These are phyloP conservation scores for Mycena polygramma DNA, from an alignment of 768 basidiomycete species.

Conservation along the genomic window DNA sequence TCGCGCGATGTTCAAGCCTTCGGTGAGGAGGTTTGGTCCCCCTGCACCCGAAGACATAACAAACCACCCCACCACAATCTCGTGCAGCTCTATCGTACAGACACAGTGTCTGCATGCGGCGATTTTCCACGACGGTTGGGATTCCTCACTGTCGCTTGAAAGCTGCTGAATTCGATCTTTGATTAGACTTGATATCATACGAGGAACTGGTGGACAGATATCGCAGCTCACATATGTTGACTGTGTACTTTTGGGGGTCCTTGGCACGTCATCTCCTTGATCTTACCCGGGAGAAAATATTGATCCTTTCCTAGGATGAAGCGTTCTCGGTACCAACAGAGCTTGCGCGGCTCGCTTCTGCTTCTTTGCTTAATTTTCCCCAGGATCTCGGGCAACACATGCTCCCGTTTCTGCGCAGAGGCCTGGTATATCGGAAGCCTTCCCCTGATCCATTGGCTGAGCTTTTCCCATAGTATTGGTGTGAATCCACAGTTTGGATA, in stretches of 20 bases:
- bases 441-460: background rate
- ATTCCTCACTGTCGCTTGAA: no score
- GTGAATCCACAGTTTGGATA: background rate
- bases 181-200: background rate
- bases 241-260: background rate
- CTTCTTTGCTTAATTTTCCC: background rate
- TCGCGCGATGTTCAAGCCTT: background rate
- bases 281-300: no score
- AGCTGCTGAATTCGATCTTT: no score
- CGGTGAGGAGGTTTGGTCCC: background rate
- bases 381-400: slow-evolving; percentile 7
- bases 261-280: background rate
- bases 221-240: background rate
- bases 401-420: background rate
- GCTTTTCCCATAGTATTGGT: background rate
- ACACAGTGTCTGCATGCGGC: background rate
- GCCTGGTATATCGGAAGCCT: background rate
- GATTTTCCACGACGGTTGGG: slow-evolving; percentile 3
- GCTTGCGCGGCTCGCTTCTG: background rate
- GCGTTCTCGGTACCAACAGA: background rate
- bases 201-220: background rate
- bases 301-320: background rate
- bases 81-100: background rate
- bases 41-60: no score
- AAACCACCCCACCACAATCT: background rate